Conservation (phyloP, 176 grass and related monocot genomes). For the Secale cereale region DNA sequence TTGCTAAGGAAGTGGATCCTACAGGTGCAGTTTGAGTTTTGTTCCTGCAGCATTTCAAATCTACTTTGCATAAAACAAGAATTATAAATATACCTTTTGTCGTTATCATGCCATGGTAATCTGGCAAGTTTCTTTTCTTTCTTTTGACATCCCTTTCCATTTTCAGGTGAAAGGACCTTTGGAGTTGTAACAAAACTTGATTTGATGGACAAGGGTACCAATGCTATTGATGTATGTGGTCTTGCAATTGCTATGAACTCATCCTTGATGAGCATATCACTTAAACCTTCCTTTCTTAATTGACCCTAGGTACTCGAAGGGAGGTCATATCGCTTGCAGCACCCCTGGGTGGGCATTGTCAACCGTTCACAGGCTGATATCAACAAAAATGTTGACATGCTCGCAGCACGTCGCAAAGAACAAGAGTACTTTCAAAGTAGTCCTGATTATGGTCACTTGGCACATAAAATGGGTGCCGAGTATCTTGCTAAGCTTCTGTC, state of each 20-base stretch:
- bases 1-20: slow-evolving; percentile 97
- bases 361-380: slow-evolving; percentile 99
- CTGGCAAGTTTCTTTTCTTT: slow-evolving; percentile 12
- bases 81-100: neutral
- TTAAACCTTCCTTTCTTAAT: slow-evolving; percentile 16
- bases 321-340: slow-evolving; percentile 92
- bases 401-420: slow-evolving; percentile 86
- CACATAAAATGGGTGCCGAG: slow-evolving; percentile 99
- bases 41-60: slow-evolving; percentile 7
- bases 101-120: neutral
- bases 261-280: neutral
- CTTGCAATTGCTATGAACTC: slow-evolving; percentile 15
- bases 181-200: slow-evolving; percentile 98
- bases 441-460: slow-evolving; percentile 91
- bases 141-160: slow-evolving; percentile 22
- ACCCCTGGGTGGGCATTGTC: slow-evolving; percentile 97
- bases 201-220: slow-evolving; percentile 99
- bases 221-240: slow-evolving; percentile 82
- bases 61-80: neutral
- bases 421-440: slow-evolving; percentile 91
- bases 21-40: slow-evolving; percentile 47
- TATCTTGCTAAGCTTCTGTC: slow-evolving; percentile 99
- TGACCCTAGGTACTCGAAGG: slow-evolving; percentile 88
- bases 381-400: slow-evolving; percentile 98
- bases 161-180: slow-evolving; percentile 93